phyloP scores from a whole-genome alignment of 2,329 filamentous ascomycete species.

The Phaeophleospora eucalypticola region DNA sequence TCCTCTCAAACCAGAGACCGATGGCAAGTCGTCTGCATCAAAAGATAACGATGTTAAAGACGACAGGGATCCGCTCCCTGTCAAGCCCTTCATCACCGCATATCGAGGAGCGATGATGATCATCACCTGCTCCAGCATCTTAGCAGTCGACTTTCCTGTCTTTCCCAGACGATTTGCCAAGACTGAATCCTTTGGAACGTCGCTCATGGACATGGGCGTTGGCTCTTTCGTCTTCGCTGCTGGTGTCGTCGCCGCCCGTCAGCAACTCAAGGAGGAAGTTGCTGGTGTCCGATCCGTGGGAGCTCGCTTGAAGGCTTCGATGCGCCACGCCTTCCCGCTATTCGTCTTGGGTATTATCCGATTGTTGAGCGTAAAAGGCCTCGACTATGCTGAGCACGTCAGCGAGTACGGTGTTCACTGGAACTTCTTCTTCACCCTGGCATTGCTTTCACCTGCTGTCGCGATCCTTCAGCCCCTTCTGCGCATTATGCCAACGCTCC shows the following conservation, averaged over 20 bases:
- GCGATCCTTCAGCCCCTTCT: slow-evolving; percentile 74
- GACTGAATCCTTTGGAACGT: slow-evolving; percentile 98
- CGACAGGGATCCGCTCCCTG: slow-evolving; percentile 56
- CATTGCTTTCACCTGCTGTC: slow-evolving; percentile 81
- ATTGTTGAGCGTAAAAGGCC: slow-evolving; percentile 82
- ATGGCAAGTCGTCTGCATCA: slow-evolving; percentile 18
- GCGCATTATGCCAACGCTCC: slow-evolving; percentile 68
- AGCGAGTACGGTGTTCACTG: slow-evolving; percentile 97
- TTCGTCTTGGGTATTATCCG: slow-evolving; percentile 75
- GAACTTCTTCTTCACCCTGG: slow-evolving; percentile 99
- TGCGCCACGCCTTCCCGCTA: slow-evolving; percentile 79
- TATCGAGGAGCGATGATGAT: slow-evolving; percentile 92
- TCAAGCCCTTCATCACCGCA: slow-evolving; percentile 87
- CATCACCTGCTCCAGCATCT: slow-evolving; percentile 80
- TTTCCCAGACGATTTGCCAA: slow-evolving; percentile 96
- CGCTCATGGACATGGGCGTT: slow-evolving; percentile 96
- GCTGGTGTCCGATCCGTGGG: slow-evolving; percentile 44
- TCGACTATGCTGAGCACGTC: slow-evolving; percentile 96
- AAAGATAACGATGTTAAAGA: slow-evolving; percentile 20
- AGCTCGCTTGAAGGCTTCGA: slow-evolving; percentile 60
- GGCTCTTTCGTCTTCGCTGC: slow-evolving; percentile 96
- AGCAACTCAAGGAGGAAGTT: slow-evolving; percentile 62
- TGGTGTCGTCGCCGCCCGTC: slow-evolving; percentile 82
- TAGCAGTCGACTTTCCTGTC: slow-evolving; percentile 92
- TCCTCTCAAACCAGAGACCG: slow-evolving; percentile 16